Evolutionary conservation across 208 protist species (phyloP), one percentile per base, ranked within the genome.

Genomic region (Trypanosoma theileri): DNA sequence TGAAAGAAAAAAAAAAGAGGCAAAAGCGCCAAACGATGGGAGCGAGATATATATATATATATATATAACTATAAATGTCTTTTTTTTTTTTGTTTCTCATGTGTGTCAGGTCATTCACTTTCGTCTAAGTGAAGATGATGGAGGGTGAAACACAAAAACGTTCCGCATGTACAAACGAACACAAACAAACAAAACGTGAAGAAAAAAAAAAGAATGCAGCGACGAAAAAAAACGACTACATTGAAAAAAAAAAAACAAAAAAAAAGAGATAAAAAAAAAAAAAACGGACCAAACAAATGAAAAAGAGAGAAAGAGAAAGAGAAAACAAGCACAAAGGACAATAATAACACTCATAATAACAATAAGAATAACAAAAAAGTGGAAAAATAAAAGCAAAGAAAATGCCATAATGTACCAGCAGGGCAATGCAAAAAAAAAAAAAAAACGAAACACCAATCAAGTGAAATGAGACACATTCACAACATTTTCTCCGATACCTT

Each of bases 341-440:
- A 53, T 35, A 31, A 69, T 28, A 16, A 51, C 70, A 57, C 44
- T 51, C 40, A 66, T 59, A 54, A 31, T 28, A 69, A 69, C 42
- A 60, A 78, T 74, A 45, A 63, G 50, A 78, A 64, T 31, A 66
- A 26, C 6, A 28, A 62, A 48, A 17, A 48, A n/a, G n/a, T 45
- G 41, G 41, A 45, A 45, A 12, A 45, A 45, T 45, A 45, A 12
- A 45, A 48, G 54, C 26, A 51, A 68, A 50, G 69, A 54, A 71
- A 48, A 48, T 35, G 28, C 28, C 28, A 35, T 6, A 35, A 35
- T 6, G 4, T 35, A 35, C 28, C 28, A 66, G 53, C 44, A 58
- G 58, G 51, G 46, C 21, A 58, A 78, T 28, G 61, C 57, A 78
- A 56, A 41, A 66, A n/a, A 28, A 40, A 65, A 66, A 40, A 52